Conservation (phyloP, 139 green algal species). For the Zygnema circumcarinatum region DNA sequence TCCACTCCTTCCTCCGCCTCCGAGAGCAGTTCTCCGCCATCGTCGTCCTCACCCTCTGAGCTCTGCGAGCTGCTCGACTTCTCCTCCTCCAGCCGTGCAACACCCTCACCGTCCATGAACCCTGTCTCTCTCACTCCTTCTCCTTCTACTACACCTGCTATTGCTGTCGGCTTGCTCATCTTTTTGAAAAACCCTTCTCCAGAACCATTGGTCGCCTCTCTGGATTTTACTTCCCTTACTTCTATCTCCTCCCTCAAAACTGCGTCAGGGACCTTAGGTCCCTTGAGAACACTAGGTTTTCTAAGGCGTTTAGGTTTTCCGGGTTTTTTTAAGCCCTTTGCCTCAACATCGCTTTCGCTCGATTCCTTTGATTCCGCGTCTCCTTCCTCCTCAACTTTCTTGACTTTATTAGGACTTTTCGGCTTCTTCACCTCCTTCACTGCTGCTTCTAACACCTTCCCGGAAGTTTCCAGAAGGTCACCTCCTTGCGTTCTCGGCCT, state of each 20-base stretch:
- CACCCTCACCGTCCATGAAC: not conserved
- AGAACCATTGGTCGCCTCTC: not conserved
- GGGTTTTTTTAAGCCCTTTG: too few species aligned
- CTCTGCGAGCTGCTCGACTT: not conserved
- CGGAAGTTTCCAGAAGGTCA: not conserved
- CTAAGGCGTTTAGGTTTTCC: too few species aligned
- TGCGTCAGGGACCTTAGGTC: too few species aligned
- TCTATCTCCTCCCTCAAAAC: not conserved
- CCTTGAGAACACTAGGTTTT: too few species aligned
- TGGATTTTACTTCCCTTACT: constrained; percentile 21
- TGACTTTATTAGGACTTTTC: not conserved
- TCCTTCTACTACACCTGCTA: not conserved
- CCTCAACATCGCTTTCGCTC: not conserved
- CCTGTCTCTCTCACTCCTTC: constrained; percentile 31
- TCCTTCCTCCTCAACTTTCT: not conserved
- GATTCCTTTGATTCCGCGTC: too few species aligned
- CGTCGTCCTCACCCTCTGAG: not conserved
- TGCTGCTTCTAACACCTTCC: not conserved
- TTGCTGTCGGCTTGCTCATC: not conserved
- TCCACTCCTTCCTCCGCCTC: constrained; percentile 14
- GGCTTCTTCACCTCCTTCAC: not conserved
- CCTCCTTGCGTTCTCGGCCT: not conserved
- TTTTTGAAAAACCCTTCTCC: constrained; percentile 8
- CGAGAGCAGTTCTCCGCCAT: not conserved
- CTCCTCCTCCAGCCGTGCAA: not conserved